Percentiles rank a stretch among this genome's conserved stretches.
phyloP scores from a whole-genome alignment of 768 basidiomycete genomes.

The Podaxis carcinomalis region DNA sequence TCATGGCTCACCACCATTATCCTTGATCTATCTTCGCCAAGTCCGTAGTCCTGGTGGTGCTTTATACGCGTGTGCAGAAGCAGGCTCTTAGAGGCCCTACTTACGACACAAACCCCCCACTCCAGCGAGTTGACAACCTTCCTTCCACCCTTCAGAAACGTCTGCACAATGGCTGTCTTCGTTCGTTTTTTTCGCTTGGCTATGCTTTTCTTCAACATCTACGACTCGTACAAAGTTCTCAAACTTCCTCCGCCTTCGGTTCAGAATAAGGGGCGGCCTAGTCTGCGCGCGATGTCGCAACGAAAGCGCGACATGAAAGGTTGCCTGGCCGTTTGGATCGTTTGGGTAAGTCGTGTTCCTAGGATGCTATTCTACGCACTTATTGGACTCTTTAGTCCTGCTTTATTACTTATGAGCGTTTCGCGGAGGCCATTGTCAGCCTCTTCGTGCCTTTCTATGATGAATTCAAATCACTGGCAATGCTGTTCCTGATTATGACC shows the following conservation, averaged over 20 bases:
- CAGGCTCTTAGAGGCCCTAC: neutral
- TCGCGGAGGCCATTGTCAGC: constrained; percentile 58
- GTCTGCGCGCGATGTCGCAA: constrained; percentile 62
- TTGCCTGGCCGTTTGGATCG: constrained; percentile 77
- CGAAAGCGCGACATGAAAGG: constrained; percentile 87
- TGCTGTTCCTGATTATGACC: constrained; percentile 73
- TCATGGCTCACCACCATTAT: constrained; percentile 5
- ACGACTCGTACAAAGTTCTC: constrained; percentile 81
- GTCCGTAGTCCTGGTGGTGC: constrained; percentile 7
- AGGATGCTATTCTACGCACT: neutral
- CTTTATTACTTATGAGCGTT: constrained; percentile 62
- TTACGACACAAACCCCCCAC: constrained; percentile 13
- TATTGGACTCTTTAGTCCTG: constrained; percentile 48
- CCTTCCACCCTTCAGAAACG: neutral
- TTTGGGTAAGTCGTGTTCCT: constrained; percentile 57
- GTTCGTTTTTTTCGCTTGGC: constrained; percentile 64
- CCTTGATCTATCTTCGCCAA: neutral
- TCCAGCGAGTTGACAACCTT: constrained; percentile 6
- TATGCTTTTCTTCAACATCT: constrained; percentile 76
- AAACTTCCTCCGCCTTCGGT: constrained; percentile 56
- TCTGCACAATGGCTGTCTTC: constrained; percentile 55
- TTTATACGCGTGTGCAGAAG: constrained; percentile 16
- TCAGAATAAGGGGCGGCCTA: constrained; percentile 57
- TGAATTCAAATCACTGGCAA: constrained; percentile 69
- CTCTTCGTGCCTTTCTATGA: constrained; percentile 81